Evolutionary conservation across 2,329 filamentous ascomycete species (phyloP).

Genomic region (Thielaviopsis euricoi): DNA sequence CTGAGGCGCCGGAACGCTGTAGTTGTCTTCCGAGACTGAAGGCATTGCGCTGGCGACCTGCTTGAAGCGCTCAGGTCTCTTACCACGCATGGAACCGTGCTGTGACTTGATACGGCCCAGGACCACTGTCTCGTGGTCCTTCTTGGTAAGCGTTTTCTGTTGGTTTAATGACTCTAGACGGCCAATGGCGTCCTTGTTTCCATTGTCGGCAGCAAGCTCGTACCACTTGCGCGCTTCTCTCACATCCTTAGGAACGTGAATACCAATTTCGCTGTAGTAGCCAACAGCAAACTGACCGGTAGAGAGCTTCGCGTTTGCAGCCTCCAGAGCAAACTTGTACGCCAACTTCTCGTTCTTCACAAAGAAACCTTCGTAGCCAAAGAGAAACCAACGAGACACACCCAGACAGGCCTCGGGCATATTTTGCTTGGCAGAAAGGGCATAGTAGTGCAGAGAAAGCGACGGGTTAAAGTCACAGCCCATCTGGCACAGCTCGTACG

Average conservation of each 20-base stretch:
- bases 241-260: constrained; percentile 71
- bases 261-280: constrained; percentile 95
- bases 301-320: constrained; percentile 62
- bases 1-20: constrained; percentile 14
- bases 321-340: constrained; percentile 77
- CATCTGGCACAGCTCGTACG: constrained; percentile 85
- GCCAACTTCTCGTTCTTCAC: constrained; percentile 91
- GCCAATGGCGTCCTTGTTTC: constrained; percentile 73
- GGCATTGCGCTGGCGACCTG: constrained; percentile 26
- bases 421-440: constrained; percentile 77
- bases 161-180: constrained; percentile 73
- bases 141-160: constrained; percentile 70
- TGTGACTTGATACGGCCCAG: constrained; percentile 74
- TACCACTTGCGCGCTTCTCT: constrained; percentile 81
- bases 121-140: constrained; percentile 84
- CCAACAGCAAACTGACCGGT: constrained; percentile 94
- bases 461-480: constrained; percentile 91
- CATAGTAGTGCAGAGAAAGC: constrained; percentile 88
- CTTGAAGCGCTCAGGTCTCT: constrained; percentile 36
- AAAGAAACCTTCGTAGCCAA: constrained; percentile 82
- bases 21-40: constrained; percentile 28
- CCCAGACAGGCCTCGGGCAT: constrained; percentile 89
- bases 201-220: constrained; percentile 69
- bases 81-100: constrained; percentile 51
- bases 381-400: constrained; percentile 97